Conservation (phyloP, 1,284 basidiomycete species). For the Rhodotorula mucilaginosa region DNA sequence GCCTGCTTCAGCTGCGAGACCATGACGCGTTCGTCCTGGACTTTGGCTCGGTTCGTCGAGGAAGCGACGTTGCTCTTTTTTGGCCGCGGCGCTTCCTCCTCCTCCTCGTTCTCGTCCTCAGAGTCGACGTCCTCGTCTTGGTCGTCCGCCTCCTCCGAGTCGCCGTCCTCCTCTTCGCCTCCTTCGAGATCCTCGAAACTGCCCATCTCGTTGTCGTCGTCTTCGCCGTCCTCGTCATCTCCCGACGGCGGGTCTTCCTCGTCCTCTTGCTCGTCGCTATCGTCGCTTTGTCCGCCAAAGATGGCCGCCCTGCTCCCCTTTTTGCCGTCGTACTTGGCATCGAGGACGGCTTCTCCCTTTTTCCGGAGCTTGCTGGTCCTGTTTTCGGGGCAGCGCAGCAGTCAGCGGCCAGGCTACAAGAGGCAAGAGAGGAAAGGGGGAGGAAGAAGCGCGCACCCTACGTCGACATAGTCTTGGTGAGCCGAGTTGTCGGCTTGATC, state of each 20-base stretch:
- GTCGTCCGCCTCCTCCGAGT: slow-evolving; percentile 51
- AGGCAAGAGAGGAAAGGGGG: not conserved
- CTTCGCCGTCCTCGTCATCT: slow-evolving; percentile 37
- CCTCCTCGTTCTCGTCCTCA: slow-evolving; percentile 32
- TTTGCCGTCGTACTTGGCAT: slow-evolving; percentile 67
- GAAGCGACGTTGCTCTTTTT: slow-evolving; percentile 36
- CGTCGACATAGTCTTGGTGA: slow-evolving; percentile 75
- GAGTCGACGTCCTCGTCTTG: slow-evolving; percentile 42
- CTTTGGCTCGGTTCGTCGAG: slow-evolving; percentile 47
- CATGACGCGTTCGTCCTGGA: slow-evolving; percentile 55
- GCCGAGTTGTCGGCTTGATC: not conserved
- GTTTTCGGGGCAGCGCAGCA: not conserved
- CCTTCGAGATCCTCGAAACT: slow-evolving; percentile 37
- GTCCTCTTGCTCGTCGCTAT: slow-evolving; percentile 35
- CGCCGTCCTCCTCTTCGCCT: slow-evolving; percentile 45
- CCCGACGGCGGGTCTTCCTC: slow-evolving; percentile 25
- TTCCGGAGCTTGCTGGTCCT: slow-evolving; percentile 55
- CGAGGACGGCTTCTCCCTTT: slow-evolving; percentile 52
- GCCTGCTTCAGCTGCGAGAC: slow-evolving; percentile 59
- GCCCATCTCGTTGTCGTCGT: slow-evolving; percentile 47
- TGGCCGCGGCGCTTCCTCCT: slow-evolving; percentile 50
- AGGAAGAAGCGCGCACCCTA: slow-evolving; percentile 60
- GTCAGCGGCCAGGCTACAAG: no score
- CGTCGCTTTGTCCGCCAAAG: slow-evolving; percentile 48
- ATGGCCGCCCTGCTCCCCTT: slow-evolving; percentile 64